A percentile compares a stretch with the other conserved stretches of the same genome.
These are phyloP conservation scores for Pigoraptor vietnamica DNA, from an alignment of 78 protist species.

Conservation along the genomic window DNA sequence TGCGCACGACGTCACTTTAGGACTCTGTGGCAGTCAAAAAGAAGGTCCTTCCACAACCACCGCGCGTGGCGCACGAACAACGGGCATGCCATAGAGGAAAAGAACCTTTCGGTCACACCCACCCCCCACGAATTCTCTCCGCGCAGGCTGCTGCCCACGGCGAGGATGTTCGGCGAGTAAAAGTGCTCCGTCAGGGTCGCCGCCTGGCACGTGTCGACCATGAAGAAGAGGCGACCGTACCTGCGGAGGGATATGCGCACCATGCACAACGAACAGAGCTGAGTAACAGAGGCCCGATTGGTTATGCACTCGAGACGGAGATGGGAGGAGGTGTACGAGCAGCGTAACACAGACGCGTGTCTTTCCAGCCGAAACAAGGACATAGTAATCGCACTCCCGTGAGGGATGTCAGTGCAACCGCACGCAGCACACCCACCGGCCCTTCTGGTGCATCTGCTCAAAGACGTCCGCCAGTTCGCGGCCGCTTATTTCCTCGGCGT, in stretches of 20 bases:
- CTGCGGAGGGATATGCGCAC: background rate
- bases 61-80: background rate
- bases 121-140: constrained; percentile 79
- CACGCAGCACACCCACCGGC: constrained; percentile 28
- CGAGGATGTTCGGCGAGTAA: constrained; percentile 55
- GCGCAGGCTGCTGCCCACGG: constrained; percentile 45
- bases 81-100: no score
- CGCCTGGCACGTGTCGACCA: constrained; percentile 95
- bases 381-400: no score
- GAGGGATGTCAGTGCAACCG: no score
- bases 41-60: background rate
- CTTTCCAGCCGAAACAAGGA: no score
- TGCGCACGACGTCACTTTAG: constrained; percentile 61
- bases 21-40: background rate
- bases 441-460: constrained; percentile 74
- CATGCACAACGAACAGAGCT: no score
- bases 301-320: no score
- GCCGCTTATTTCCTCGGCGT: constrained; percentile 80
- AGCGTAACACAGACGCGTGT: no score
- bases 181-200: constrained; percentile 53
- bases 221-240: constrained; percentile 70
- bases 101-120: background rate
- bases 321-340: no score
- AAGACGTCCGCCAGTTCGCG: constrained; percentile 82
- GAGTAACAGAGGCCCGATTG: background rate